Conservation (phyloP, 768 basidiomycete species). For the Tylopilus sp. region DNA sequence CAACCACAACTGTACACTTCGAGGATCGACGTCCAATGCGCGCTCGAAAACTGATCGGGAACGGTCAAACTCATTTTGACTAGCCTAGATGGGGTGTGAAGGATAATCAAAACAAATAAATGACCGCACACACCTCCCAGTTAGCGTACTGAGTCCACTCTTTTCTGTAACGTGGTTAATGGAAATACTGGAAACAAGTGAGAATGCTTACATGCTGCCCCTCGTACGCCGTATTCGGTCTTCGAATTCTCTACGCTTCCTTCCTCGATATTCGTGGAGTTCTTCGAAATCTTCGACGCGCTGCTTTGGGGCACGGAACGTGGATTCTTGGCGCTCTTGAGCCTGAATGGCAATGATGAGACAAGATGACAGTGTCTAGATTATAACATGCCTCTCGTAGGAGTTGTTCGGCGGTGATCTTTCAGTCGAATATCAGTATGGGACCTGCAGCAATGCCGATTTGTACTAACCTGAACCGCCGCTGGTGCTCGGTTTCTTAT, state of each 20-base stretch:
- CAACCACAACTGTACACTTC: conserved; percentile 89
- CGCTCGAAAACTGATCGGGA: conserved; percentile 96
- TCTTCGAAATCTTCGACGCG: conserved; percentile 95
- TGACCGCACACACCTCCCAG: conserved; percentile 61
- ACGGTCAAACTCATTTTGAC: conserved; percentile 94
- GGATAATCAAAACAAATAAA: not conserved
- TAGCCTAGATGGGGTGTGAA: conserved; percentile 51
- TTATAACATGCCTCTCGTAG: conserved; percentile 71
- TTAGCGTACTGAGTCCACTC: conserved; percentile 87
- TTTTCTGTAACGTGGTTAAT: conserved; percentile 46
- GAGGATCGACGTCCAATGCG: conserved; percentile 91
- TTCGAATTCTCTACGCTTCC: conserved; percentile 93
- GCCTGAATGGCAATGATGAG: conserved; percentile 49
- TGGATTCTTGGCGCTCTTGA: conserved; percentile 94
- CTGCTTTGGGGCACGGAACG: conserved; percentile 90
- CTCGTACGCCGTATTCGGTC: conserved; percentile 78
- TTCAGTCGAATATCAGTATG: conserved; percentile 20
- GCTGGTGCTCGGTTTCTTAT: conserved; percentile 97
- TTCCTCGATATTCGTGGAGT: conserved; percentile 83
- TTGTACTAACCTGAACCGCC: conserved; percentile 70
- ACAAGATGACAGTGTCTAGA: not conserved
- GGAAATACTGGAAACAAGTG: not conserved
- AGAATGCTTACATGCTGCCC: conserved; percentile 64
- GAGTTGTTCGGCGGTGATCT: conserved; percentile 99
- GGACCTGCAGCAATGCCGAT: not conserved